These are phyloP conservation scores for Lindgomyces ingoldianus DNA, from an alignment of 495 filamentous ascomycete genomes.

Conservation along the genomic window DNA sequence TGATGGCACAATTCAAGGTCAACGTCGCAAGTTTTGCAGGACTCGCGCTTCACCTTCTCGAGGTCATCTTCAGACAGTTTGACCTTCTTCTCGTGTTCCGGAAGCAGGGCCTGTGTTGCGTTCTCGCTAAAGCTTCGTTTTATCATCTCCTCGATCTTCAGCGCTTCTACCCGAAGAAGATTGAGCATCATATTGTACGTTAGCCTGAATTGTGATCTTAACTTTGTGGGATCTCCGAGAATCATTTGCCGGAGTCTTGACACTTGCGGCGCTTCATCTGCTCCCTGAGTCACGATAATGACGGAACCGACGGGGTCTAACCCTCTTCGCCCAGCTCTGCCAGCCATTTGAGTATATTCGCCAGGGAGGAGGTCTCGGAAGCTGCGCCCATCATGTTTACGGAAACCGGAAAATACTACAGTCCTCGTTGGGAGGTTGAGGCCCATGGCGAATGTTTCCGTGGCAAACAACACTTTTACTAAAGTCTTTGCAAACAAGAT, in stretches of 20 bases:
- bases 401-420: slow-evolving; percentile 94
- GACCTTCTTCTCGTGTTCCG: slow-evolving; percentile 91
- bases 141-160: slow-evolving; percentile 99
- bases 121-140: slow-evolving; percentile 99
- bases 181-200: slow-evolving; percentile 99
- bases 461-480: slow-evolving; percentile 96
- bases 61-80: slow-evolving; percentile 90
- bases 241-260: slow-evolving; percentile 87
- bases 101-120: slow-evolving; percentile 92
- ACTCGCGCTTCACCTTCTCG: slow-evolving; percentile 81
- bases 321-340: slow-evolving; percentile 88
- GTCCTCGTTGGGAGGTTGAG: slow-evolving; percentile 93
- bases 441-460: slow-evolving; percentile 98
- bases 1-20: slow-evolving; percentile 78
- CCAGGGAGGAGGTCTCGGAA: slow-evolving; percentile 92
- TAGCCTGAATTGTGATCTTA: slow-evolving; percentile 91
- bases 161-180: slow-evolving; percentile 87
- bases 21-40: slow-evolving; percentile 78
- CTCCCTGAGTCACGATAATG: slow-evolving; percentile 82
- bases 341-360: slow-evolving; percentile 99
- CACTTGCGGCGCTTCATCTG: slow-evolving; percentile 85
- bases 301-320: slow-evolving; percentile 90
- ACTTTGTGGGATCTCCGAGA: slow-evolving; percentile 89
- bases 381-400: slow-evolving; percentile 88
- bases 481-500: slow-evolving; percentile 92